Percentiles rank a stretch among this genome's conserved stretches.
Conservation (phyloP, 2,329 filamentous ascomycete genomes). For the Alternaria sp. region DNA sequence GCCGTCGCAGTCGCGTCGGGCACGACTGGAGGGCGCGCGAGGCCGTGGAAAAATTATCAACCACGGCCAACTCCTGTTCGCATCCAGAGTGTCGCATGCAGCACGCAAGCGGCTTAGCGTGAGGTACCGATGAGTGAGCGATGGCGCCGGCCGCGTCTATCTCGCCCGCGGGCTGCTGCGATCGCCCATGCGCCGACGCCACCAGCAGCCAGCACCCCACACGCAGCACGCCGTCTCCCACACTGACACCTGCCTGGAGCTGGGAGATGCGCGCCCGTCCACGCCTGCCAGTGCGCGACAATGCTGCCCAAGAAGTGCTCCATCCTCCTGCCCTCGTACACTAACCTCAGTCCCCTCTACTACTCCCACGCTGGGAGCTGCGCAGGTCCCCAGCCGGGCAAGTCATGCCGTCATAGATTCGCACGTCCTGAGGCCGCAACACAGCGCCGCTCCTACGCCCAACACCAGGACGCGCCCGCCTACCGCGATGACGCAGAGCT, state of each 20-base stretch:
- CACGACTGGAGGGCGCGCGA: background rate
- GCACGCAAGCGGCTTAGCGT: background rate
- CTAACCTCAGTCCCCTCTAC: slow-evolving; percentile 26
- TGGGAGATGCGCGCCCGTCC: slow-evolving; percentile 30
- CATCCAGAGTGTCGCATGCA: background rate
- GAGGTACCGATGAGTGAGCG: background rate
- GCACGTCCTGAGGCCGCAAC: slow-evolving; percentile 27
- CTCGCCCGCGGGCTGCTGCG: background rate
- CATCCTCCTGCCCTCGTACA: slow-evolving; percentile 25
- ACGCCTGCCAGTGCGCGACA: slow-evolving; percentile 26
- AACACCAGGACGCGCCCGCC: slow-evolving; percentile 23
- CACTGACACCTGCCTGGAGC: slow-evolving; percentile 6
- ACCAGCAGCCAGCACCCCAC: slow-evolving; percentile 14
- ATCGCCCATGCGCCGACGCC: slow-evolving; percentile 1
- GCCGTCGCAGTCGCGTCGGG: slow-evolving; percentile 2
- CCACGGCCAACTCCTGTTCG: background rate
- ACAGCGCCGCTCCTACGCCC: slow-evolving; percentile 35
- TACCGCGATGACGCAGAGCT: slow-evolving; percentile 29
- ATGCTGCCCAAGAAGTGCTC: slow-evolving; percentile 48
- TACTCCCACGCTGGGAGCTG: slow-evolving; percentile 27
- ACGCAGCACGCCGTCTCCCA: slow-evolving; percentile 1
- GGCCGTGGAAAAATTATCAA: background rate
- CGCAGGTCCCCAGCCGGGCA: slow-evolving; percentile 13
- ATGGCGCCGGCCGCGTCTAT: background rate
- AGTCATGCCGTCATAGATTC: slow-evolving; percentile 52